phyloP scores from a whole-genome alignment of 2,329 filamentous ascomycete species.

The Metarhizium guizhouense region DNA sequence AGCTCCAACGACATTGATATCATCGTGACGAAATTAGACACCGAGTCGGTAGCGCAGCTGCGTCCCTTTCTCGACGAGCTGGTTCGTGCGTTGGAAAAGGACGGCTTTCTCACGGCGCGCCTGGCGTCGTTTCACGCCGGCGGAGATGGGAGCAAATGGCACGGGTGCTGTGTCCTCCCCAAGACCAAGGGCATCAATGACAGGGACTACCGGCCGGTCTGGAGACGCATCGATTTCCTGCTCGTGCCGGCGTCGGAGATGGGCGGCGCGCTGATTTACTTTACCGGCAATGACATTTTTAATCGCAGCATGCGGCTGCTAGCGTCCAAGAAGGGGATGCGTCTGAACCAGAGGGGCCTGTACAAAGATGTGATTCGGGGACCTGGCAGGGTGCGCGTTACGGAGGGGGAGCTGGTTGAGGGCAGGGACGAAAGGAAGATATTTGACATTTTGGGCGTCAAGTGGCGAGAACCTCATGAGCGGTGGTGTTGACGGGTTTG shows the following conservation, averaged over 20 bases:
- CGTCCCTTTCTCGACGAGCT: constrained; percentile 53
- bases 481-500: constrained; percentile 52
- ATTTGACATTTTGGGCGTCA: constrained; percentile 73
- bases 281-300: constrained; percentile 92
- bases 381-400: constrained; percentile 47
- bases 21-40: constrained; percentile 63
- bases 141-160: constrained; percentile 69
- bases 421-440: constrained; percentile 68
- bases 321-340: constrained; percentile 72
- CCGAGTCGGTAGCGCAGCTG: constrained; percentile 45
- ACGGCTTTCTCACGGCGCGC: constrained; percentile 59
- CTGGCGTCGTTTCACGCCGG: constrained; percentile 48
- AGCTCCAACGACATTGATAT: constrained; percentile 78
- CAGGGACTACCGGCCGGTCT: constrained; percentile 36
- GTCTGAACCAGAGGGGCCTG: constrained; percentile 75
- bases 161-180: constrained; percentile 72
- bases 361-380: constrained; percentile 62
- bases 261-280: constrained; percentile 85
- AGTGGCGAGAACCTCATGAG: constrained; percentile 71
- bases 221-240: constrained; percentile 79
- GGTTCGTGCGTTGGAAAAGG: constrained; percentile 48
- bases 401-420: constrained; percentile 63
- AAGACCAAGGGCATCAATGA: constrained; percentile 22
- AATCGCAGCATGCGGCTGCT: constrained; percentile 78
- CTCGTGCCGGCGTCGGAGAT: constrained; percentile 72